Percentiles rank a stretch among this genome's conserved stretches.
phyloP scores from a whole-genome alignment of 2,329 filamentous ascomycete genomes.

The Ascochyta fabae region DNA sequence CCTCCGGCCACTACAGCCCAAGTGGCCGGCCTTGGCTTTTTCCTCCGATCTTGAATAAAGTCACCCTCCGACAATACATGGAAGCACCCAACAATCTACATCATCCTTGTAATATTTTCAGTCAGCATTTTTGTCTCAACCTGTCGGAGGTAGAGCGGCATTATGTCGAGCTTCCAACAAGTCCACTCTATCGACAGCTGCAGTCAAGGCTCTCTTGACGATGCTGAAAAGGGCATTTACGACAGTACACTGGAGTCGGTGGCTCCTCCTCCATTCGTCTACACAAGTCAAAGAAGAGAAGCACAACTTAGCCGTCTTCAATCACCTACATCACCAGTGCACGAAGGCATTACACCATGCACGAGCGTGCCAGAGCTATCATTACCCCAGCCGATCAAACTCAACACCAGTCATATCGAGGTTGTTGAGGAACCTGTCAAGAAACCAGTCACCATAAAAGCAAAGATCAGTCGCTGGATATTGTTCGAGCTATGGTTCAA shows the following conservation, averaged over 20 bases:
- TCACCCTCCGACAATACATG: conserved; percentile 28
- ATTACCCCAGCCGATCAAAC: conserved; percentile 28
- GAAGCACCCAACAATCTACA: conserved; percentile 25
- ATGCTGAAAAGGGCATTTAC: conserved; percentile 45
- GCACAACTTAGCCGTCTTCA: conserved; percentile 19
- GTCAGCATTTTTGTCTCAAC: conserved; percentile 28
- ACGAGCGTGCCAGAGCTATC: conserved; percentile 43
- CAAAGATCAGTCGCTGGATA: conserved; percentile 39
- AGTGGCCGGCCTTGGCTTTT: conserved; percentile 33
- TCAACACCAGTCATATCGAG: conserved; percentile 26
- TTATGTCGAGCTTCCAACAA: conserved; percentile 32
- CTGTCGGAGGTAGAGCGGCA: conserved; percentile 16
- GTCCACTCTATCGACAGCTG: conserved; percentile 20
- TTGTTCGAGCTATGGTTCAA: conserved; percentile 45
- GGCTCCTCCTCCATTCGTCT: conserved; percentile 38
- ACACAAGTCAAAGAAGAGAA: conserved; percentile 25
- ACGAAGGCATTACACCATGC: conserved; percentile 44
- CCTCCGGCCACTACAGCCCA: conserved; percentile 21
- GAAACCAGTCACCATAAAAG: conserved; percentile 27
- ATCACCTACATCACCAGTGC: conserved; percentile 36
- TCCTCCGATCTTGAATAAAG: conserved; percentile 32
- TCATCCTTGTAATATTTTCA: conserved; percentile 29
- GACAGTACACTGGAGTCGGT: conserved; percentile 32
- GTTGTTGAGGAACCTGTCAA: conserved; percentile 24
- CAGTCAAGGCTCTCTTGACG: conserved; percentile 36